Evolutionary conservation across 257 asterid genomes (phyloP), one percentile per base, ranked within the genome.

Genomic region (Solanum pimpinellifolium): DNA sequence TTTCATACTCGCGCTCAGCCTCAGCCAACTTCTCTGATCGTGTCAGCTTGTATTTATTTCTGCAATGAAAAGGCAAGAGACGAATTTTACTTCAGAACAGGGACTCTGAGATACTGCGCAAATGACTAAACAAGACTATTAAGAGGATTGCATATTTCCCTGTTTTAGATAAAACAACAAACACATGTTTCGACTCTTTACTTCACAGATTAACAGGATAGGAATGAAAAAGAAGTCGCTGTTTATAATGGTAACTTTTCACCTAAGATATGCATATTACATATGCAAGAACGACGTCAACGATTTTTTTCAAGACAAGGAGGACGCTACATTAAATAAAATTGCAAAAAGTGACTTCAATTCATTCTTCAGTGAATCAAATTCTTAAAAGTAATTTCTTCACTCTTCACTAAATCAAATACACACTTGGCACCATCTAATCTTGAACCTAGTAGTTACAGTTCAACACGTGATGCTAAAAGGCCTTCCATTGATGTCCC

Each of bases 1-100:
- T 92, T 91, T 96, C 99, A 56, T 95, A 97, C 90, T 97, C 99
- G 13, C 83, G 96, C 95, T 97, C 99, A 3, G 94, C 95, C 78
- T 97, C 99, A 9, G 86, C 87, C 91, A 96, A 87, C 88, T 94
- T 97, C 75, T 96, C 99, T 39, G 99, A 97, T 69, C 97, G 93
- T 46, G 93, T 95, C 87, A 97, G 85, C 90, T 96, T 94, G 81
- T 92, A 93, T 91, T 95, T 97, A 93, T 95, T 97, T 94, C 99
- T 96, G 95, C 89, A 92, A 85, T 70, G 27, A 77, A 89, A 76
- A 81, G 76, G 73, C 29, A 70, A 52, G 73, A 87, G 74, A 86
- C 88, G 2, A 42, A 52, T 83, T 8, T 62, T 41, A 20, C 5
- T 16, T 80, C 85, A 80, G 44, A 11, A 29, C 27, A 80, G 69